Conservation (phyloP, 169 alveolate genomes). For the Neospora caninum region DNA sequence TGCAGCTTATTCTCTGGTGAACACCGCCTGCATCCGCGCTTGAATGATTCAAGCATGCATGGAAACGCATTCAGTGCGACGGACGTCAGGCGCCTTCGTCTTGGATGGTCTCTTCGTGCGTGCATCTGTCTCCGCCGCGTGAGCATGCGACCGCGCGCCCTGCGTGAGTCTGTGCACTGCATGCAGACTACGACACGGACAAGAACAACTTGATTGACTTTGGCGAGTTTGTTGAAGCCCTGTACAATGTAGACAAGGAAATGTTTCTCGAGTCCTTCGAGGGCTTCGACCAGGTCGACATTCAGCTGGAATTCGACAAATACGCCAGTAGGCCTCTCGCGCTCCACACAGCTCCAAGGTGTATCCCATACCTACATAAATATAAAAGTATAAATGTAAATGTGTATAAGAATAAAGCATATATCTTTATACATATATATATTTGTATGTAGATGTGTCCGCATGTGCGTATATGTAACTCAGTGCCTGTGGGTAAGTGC, state of each 20-base stretch:
- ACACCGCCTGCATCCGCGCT: neutral
- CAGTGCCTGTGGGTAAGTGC: no score
- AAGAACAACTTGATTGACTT: constrained; percentile 76
- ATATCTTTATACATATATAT: neutral
- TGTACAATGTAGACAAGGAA: constrained; percentile 73
- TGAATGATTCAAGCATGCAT: no score
- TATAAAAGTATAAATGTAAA: neutral
- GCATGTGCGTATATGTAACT: no score
- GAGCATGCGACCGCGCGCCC: neutral
- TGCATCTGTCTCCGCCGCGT: no score
- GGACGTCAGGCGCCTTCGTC: no score
- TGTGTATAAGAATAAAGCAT: neutral
- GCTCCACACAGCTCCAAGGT: neutral
- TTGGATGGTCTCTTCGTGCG: no score
- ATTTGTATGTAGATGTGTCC: no score
- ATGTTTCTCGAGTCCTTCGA: constrained; percentile 72
- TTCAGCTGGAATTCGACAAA: constrained; percentile 76
- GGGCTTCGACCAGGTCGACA: constrained; percentile 74
- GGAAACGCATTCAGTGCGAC: no score
- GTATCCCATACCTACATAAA: neutral
- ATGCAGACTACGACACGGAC: constrained; percentile 74
- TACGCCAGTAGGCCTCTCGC: constrained; percentile 68
- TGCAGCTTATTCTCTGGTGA: no score
- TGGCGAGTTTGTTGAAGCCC: constrained; percentile 77
- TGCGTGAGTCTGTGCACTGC: neutral